Evolutionary conservation across 768 basidiomycete species (phyloP), one percentile per base, ranked within the genome.

Genomic region (Sarcomyxa edulis): DNA sequence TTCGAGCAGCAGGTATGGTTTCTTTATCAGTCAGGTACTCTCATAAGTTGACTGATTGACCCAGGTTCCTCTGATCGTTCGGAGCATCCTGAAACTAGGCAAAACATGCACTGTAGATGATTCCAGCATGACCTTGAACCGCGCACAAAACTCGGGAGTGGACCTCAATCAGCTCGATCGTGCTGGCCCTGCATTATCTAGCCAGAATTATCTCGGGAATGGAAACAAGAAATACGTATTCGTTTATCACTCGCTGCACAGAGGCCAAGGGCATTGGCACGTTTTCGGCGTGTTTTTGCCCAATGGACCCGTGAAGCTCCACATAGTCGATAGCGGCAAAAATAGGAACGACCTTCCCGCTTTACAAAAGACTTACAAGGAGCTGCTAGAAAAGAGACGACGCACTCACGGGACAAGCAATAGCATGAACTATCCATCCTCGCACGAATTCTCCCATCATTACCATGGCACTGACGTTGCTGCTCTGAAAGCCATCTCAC

Each of bases 321-420:
- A 92, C 55, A 64, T 96, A 35, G 93, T 98, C 40, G 96, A 98
- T 57, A 82, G 83, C 26, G 91, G 91, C 11, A 77, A 80, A n/a
- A 79, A 81, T 26, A 79, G 92, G 30, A 92, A 95, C 51, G 75
- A 81, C 5, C 78, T 97, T 21, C 68, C 80, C 5, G 81, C 79
- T 32, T 71, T 97, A n/a, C 65, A 78, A 21, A 82, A 87, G 37
- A 66, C 73, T 19, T 99, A 97, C 52, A 46, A 50, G 1, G 84
- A 85, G 15, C 68, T 80, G 26, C 56, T 76, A 23, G 64, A 70
- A 43, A 77, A 83, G 52, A 69, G 70, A 25, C 61, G 64, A 22
- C 50, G 61, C 41, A 49, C 48, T 8, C 64, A 65, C 44, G 71
- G 67, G 27, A 43, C 58, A 23, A 65, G 61, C 39, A 56, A 53